Evolutionary conservation across 495 filamentous ascomycete species (phyloP).

Genomic region (Aspergillus sclerotioniger): DNA sequence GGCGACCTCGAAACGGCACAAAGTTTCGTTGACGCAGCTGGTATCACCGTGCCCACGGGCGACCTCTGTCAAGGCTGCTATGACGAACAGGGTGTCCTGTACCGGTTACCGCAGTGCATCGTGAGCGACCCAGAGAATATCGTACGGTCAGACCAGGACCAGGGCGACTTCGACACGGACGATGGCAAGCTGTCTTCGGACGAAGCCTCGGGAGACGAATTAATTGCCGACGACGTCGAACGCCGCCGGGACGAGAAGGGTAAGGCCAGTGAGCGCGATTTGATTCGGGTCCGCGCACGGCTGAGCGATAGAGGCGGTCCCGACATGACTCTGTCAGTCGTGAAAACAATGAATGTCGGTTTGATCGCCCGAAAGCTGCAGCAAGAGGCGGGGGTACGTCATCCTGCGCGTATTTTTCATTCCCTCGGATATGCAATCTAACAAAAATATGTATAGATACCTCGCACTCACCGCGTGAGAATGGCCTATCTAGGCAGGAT

Average conservation of each 20-base stretch:
- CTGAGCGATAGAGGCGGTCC: constrained; percentile 66
- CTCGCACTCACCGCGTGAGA: constrained; percentile 54
- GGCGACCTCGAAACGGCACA: constrained; percentile 72
- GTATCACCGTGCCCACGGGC: constrained; percentile 73
- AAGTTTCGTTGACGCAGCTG: constrained; percentile 70
- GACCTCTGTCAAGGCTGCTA: constrained; percentile 73
- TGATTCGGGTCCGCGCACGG: constrained; percentile 59
- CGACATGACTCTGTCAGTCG: constrained; percentile 61
- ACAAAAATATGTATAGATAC: constrained; percentile 34
- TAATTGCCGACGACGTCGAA: constrained; percentile 51
- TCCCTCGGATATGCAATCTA: not conserved
- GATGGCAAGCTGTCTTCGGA: constrained; percentile 44
- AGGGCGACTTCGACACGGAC: constrained; percentile 44
- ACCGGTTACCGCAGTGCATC: constrained; percentile 72
- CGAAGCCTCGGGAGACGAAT: constrained; percentile 46
- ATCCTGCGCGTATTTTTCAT: not conserved
- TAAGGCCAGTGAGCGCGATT: constrained; percentile 51
- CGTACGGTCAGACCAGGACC: constrained; percentile 33
- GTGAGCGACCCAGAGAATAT: constrained; percentile 75
- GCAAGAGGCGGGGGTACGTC: constrained; percentile 63
- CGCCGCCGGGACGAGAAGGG: constrained; percentile 65
- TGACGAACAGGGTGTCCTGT: constrained; percentile 73
- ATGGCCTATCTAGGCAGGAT: constrained; percentile 79
- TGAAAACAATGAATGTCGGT: constrained; percentile 60
- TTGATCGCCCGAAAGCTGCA: constrained; percentile 60